Conservation (phyloP, 257 asterid species). For the Gardenia jasminoides region DNA sequence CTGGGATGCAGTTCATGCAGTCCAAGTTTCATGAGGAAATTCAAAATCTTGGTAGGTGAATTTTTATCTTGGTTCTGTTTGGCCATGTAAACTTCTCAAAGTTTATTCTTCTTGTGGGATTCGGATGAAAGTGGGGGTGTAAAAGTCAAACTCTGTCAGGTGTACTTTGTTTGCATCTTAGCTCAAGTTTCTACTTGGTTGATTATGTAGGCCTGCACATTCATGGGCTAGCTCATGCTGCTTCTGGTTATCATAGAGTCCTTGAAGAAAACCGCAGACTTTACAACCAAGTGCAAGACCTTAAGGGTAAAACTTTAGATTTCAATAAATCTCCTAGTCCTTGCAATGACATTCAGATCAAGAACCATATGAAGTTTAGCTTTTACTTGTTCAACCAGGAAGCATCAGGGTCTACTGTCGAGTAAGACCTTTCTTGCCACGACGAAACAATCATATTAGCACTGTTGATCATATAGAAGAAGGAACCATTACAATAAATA, state of each 20-base stretch:
- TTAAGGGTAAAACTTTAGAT: slow-evolving; percentile 55
- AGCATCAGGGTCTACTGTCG: slow-evolving; percentile 97
- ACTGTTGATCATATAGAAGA: slow-evolving; percentile 84
- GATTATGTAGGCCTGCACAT: slow-evolving; percentile 58
- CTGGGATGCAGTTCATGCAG: slow-evolving; percentile 94
- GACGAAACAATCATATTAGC: slow-evolving; percentile 49
- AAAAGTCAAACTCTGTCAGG: background rate
- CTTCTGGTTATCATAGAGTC: slow-evolving; percentile 93
- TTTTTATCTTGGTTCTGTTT: slow-evolving; percentile 9
- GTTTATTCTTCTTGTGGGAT: background rate
- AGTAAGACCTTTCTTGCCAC: slow-evolving; percentile 81
- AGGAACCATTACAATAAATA: slow-evolving; percentile 69
- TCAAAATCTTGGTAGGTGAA: slow-evolving; percentile 61
- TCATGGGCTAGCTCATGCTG: slow-evolving; percentile 91
- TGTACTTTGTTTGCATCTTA: background rate
- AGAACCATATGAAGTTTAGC: slow-evolving; percentile 12
- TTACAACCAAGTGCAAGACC: slow-evolving; percentile 98
- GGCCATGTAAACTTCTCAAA: slow-evolving; percentile 1
- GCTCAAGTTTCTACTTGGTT: slow-evolving; percentile 12
- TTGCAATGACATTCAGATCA: slow-evolving; percentile 1
- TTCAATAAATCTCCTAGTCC: slow-evolving; percentile 1
- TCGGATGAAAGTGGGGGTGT: slow-evolving; percentile 5
- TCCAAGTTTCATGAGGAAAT: slow-evolving; percentile 83
- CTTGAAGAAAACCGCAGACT: slow-evolving; percentile 95
- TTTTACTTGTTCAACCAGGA: slow-evolving; percentile 48